A percentile compares a stretch with the other conserved stretches of the same genome.
Conservation (phyloP, 2,329 filamentous ascomycete species). For the Talaromyces marneffei region DNA sequence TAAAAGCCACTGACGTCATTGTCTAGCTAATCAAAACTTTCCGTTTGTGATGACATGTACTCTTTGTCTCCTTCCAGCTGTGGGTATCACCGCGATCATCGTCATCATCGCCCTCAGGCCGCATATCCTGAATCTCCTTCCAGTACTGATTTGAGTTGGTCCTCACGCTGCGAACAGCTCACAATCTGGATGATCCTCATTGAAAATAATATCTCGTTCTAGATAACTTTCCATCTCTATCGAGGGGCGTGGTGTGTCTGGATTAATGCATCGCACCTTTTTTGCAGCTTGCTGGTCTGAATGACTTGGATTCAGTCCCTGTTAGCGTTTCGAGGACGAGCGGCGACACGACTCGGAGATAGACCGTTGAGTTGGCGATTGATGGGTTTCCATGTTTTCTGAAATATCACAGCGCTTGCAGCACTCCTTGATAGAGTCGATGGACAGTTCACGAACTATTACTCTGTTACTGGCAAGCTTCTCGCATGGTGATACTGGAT, state of each 20-base stretch:
- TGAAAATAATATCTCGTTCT: no score
- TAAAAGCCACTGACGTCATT: neutral
- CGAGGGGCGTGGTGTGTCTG: neutral
- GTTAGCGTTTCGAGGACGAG: neutral
- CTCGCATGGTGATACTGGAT: neutral
- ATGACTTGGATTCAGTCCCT: neutral
- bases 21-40: neutral
- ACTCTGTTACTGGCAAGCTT: neutral
- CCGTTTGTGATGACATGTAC: neutral
- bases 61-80: no score
- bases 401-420: neutral
- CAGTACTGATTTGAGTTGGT: no score
- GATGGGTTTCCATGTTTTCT: neutral
- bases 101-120: no score
- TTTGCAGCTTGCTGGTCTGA: neutral
- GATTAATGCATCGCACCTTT: neutral
- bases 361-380: neutral
- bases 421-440: neutral
- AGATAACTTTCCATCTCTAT: no score
- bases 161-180: no score
- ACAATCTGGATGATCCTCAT: no score
- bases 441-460: neutral
- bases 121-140: no score
- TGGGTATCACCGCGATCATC: no score
- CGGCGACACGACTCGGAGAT: neutral